phyloP scores from a whole-genome alignment of 441 rosid species.

The Adansonia gregorii region DNA sequence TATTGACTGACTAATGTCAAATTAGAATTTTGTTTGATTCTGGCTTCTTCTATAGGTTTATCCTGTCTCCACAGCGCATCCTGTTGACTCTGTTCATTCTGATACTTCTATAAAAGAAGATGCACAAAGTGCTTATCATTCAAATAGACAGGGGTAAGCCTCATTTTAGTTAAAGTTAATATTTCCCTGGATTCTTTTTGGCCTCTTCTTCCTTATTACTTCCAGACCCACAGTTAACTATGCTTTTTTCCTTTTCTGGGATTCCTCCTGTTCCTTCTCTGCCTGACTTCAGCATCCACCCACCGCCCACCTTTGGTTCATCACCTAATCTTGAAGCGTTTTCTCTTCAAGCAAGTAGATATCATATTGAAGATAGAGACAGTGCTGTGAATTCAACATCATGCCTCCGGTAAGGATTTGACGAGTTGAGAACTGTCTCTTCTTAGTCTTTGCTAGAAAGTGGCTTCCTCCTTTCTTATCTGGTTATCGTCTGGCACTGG shows the following conservation, averaged over 20 bases:
- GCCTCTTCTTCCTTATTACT: conserved; percentile 22
- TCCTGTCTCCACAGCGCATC: conserved; percentile 51
- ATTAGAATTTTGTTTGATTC: conserved; percentile 5
- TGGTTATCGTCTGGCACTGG: background rate
- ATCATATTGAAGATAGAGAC: conserved; percentile 62
- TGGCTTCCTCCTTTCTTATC: background rate
- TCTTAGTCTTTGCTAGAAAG: conserved; percentile 9
- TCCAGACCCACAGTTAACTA: background rate
- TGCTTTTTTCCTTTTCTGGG: conserved; percentile 10
- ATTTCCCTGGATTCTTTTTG: conserved; percentile 7
- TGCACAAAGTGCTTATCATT: conserved; percentile 66
- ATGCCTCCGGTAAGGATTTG: conserved; percentile 40
- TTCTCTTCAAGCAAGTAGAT: conserved; percentile 49
- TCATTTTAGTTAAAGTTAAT: conserved; percentile 9
- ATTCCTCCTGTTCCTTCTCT: conserved; percentile 34
- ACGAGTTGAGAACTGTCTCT: conserved; percentile 18
- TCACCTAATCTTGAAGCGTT: conserved; percentile 74
- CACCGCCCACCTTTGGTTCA: conserved; percentile 95
- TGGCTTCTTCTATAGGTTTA: conserved; percentile 53
- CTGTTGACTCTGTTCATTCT: conserved; percentile 44
- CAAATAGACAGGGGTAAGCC: conserved; percentile 57
- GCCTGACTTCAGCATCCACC: conserved; percentile 54
- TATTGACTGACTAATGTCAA: background rate
- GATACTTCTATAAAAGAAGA: conserved; percentile 71
- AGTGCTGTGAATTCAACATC: conserved; percentile 53